phyloP scores from a whole-genome alignment of 129 eudicot species.

The Ambrosia trifida region DNA sequence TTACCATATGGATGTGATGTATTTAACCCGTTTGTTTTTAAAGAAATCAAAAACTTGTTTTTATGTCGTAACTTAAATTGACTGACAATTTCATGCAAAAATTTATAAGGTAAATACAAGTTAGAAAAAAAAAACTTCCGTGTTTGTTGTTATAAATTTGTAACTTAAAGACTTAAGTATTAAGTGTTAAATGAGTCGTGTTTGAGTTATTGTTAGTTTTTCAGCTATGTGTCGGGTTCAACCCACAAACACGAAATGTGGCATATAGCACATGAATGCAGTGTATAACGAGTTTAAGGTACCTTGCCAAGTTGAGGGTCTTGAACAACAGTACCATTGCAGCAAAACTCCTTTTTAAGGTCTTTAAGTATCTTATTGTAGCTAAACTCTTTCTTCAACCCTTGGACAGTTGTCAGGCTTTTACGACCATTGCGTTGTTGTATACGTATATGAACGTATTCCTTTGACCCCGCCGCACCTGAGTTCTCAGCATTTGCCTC shows the following conservation, averaged over 20 bases:
- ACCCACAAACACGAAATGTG: background rate
- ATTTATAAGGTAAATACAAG: no score
- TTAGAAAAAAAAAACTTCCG: no score
- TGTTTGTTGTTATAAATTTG: no score
- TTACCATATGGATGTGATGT: no score
- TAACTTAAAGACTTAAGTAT: no score
- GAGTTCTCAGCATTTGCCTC: conserved; percentile 94
- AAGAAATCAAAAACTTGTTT: background rate
- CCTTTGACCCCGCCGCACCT: conserved; percentile 82
- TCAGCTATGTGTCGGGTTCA: no score
- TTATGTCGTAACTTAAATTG: no score
- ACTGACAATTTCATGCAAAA: no score
- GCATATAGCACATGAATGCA: background rate
- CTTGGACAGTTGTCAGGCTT: conserved; percentile 88
- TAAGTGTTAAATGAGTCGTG: no score
- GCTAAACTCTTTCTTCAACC: conserved; percentile 82
- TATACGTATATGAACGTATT: conserved; percentile 80
- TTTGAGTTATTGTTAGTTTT: no score
- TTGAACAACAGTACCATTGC: conserved; percentile 93
- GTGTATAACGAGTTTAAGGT: background rate
- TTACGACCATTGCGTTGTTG: conserved; percentile 90
- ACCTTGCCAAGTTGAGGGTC: conserved; percentile 91
- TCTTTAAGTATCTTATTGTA: conserved; percentile 77
- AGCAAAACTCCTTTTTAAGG: conserved; percentile 85
- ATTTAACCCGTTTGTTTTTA: no score